Conservation (phyloP, 768 basidiomycete genomes). For the Myochromella boudieri region DNA sequence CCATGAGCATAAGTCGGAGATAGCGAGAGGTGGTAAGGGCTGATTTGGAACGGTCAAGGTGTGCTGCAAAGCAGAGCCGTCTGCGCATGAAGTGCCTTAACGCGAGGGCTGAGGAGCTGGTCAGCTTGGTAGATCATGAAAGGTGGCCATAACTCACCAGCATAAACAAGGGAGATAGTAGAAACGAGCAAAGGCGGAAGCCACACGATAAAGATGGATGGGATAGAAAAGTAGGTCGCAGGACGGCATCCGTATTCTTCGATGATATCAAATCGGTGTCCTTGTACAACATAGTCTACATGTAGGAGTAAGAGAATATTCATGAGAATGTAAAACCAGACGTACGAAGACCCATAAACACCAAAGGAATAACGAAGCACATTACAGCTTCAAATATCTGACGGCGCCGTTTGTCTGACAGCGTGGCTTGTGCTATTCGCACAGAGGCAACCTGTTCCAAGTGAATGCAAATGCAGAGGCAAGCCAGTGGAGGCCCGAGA, state of each 20-base stretch:
- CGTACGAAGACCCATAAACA: slow-evolving; percentile 42
- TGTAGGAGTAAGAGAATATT: slow-evolving; percentile 7
- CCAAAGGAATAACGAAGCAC: too few species aligned
- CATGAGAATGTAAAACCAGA: slow-evolving; percentile 23
- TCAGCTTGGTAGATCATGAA: neutral
- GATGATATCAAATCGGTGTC: slow-evolving; percentile 49
- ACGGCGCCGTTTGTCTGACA: too few species aligned
- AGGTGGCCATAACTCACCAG: neutral
- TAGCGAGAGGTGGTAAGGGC: slow-evolving; percentile 43
- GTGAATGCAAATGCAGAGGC: slow-evolving; percentile 45
- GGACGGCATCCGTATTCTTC: slow-evolving; percentile 50
- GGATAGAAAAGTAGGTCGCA: slow-evolving; percentile 30
- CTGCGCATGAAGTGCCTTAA: slow-evolving; percentile 41
- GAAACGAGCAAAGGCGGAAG: slow-evolving; percentile 37
- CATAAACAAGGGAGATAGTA: slow-evolving; percentile 15
- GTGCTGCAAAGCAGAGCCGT: slow-evolving; percentile 47
- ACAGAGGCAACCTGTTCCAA: slow-evolving; percentile 47
- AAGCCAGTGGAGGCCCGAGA: slow-evolving; percentile 42
- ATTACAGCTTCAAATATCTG: too few species aligned
- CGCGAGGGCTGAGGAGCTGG: slow-evolving; percentile 17
- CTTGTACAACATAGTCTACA: slow-evolving; percentile 47
- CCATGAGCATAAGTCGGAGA: slow-evolving; percentile 60
- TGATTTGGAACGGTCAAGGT: slow-evolving; percentile 34
- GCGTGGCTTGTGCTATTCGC: slow-evolving; percentile 38
- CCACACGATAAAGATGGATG: slow-evolving; percentile 36